These are phyloP conservation scores for Capronia coronata DNA, from an alignment of 2,329 filamentous ascomycete genomes.

Conservation along the genomic window DNA sequence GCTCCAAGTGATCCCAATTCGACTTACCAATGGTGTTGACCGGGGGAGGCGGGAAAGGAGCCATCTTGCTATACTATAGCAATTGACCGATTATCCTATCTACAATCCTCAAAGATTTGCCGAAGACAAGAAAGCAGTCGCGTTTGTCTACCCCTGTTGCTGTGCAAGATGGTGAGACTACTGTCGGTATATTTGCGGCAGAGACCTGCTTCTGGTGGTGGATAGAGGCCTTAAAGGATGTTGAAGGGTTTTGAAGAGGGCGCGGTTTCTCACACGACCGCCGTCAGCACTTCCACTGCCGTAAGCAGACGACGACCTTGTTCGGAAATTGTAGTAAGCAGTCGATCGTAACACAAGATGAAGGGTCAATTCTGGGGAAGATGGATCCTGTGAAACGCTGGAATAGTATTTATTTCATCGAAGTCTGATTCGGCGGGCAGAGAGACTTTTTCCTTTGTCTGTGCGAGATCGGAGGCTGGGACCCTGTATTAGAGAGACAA, in stretches of 20 bases:
- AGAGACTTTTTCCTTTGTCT: background rate
- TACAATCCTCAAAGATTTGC: too few relatives aligned
- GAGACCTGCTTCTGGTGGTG: too few relatives aligned
- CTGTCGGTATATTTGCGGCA: too few relatives aligned
- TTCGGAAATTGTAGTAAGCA: background rate
- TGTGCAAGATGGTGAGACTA: too few relatives aligned
- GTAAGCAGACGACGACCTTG: too few relatives aligned
- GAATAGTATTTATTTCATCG: background rate
- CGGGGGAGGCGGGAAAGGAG: slow-evolving; percentile 65
- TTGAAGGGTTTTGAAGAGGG: too few relatives aligned
- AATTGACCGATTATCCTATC: too few relatives aligned
- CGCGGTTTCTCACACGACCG: too few relatives aligned
- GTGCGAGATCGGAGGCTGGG: slow-evolving; percentile 9
- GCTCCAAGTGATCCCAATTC: background rate
- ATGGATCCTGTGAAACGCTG: background rate
- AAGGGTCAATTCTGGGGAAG: background rate
- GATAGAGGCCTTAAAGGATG: too few relatives aligned
- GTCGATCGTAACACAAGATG: background rate
- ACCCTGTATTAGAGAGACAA: background rate
- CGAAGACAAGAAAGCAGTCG: too few relatives aligned
- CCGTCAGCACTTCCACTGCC: too few relatives aligned
- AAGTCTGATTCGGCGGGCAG: slow-evolving; percentile 1
- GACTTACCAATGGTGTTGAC: slow-evolving; percentile 63
- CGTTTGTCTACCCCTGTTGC: too few relatives aligned
- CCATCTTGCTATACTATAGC: slow-evolving; percentile 13